These are phyloP conservation scores for Phaeosphaeriaceae sp. DNA, from an alignment of 2,329 filamentous ascomycete genomes.

Conservation along the genomic window DNA sequence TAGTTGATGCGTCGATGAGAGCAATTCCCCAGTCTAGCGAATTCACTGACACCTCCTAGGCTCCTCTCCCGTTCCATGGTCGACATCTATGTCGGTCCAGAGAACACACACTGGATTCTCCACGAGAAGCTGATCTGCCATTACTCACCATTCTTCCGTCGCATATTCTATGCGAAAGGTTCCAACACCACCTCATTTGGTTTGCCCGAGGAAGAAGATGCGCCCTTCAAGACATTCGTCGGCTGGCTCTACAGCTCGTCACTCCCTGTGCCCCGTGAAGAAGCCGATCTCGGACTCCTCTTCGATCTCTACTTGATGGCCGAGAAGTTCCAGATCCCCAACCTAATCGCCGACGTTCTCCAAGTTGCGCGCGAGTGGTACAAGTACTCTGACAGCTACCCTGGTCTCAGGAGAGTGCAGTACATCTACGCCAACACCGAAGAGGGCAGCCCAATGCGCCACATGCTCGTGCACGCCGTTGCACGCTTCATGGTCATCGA, in stretches of 20 bases:
- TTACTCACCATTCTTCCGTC: slow-evolving; percentile 61
- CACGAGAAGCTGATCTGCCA: slow-evolving; percentile 64
- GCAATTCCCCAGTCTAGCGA: not conserved
- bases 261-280: slow-evolving; percentile 56
- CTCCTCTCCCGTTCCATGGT: slow-evolving; percentile 63
- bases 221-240: slow-evolving; percentile 59
- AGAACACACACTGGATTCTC: slow-evolving; percentile 62
- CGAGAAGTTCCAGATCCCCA: slow-evolving; percentile 59
- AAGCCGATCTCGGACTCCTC: slow-evolving; percentile 58
- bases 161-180: slow-evolving; percentile 56
- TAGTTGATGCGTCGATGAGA: not conserved
- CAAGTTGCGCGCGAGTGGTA: slow-evolving; percentile 60
- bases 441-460: slow-evolving; percentile 55
- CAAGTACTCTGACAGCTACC: slow-evolving; percentile 60
- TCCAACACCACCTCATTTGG: slow-evolving; percentile 51
- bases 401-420: slow-evolving; percentile 60
- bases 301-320: slow-evolving; percentile 63
- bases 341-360: slow-evolving; percentile 57
- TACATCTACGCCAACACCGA: slow-evolving; percentile 60
- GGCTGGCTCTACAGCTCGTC: slow-evolving; percentile 61
- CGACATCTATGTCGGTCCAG: slow-evolving; percentile 62
- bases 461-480: slow-evolving; percentile 57
- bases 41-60: slow-evolving; percentile 36
- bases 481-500: slow-evolving; percentile 59
- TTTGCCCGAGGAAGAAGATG: slow-evolving; percentile 61